Base-by-base conservation (phyloP, 228 moss, liverwort and hornwort species). In the Sphagnum magellanicum region DNA sequence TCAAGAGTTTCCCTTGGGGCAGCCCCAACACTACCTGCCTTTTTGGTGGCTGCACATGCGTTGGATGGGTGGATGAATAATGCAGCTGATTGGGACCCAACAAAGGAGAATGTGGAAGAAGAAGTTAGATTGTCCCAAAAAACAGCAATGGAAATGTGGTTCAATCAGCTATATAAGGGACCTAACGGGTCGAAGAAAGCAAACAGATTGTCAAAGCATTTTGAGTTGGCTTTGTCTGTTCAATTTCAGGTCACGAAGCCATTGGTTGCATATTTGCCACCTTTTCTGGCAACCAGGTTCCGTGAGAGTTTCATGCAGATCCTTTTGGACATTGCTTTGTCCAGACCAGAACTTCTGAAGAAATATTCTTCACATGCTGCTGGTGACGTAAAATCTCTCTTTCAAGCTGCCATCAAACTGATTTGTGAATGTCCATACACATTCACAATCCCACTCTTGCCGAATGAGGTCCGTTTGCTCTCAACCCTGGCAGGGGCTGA, bases 21-120 rank as follows among this genome's bases (percentile, higher is more conserved):
- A 68, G 85, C 85, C 48, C 85, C 85, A 16, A 85, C 81, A 5
- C 68, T 81, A 50, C 82, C 81, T 15, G 16, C 47, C 1, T 82
- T 85, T 60, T 64, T 85, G 57, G 6, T 46, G 5, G 75, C 74
- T 53, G 67, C 77, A 10, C 50, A 1, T 13, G 77, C 61, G 4
- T 63, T 85, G 53, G 67, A 71, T 50, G 9, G 9, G 16, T 82
- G 81, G 85, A 66, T 79, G 77, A 60, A 59, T 70, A 63, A 63
- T 14, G 81, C 79, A 48, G 63, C 60, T 15, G 70, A 81, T 65
- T 81, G 79, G 81, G 75, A 78, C 12, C 51, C 4, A 15, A 65
- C 58, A 51, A 32, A 32, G 32, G 81, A 81, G 64, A 72, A 74
- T 61, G 16, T 74, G 4, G 74, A 76, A 2, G 79, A 76, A 63